Evolutionary conservation across 805 yeast genomes (phyloP), one percentile per base, ranked within the genome.

Genomic region (Lachancea thermotolerans): DNA sequence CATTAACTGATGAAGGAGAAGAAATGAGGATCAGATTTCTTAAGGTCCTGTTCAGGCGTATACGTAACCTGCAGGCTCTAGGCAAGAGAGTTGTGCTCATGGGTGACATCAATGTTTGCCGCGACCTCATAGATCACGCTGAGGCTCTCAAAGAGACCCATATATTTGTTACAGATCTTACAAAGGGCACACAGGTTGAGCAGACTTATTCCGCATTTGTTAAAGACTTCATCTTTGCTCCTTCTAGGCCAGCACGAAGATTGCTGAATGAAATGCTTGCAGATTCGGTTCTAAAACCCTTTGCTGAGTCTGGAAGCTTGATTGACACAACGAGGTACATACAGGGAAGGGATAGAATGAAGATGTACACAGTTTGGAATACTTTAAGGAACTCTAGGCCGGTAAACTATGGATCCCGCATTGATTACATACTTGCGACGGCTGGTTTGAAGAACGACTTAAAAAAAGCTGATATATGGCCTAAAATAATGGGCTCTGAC

Each of bases 351-450:
- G 50, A 56, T 12, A 68, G 79, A 39, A 59, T 75, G 56, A 79
- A 77, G 17, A 71, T 89, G 77, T 93, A 84, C 59, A 89, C 97
- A 0, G 93, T 90, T 39, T 91, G 99, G 99, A 90, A 89, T 62
- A 84, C 89, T 1, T 64, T 81, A 53, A 75, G 77, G 42, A 84
- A 84, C 53, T 75, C 85, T 16, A 67, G 99, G 28, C 89, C 93
- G 1, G 70, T 82, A 1, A 91, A 91, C 58, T 84, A 74, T 62
- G 97, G 99, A 0, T 84, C 96, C 1, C 70, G 99, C 43, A 82
- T 91, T 18, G 99, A 91, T 61, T 74, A 82, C 52, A 80, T 91
- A 5, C 61, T 89, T 6, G 64, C 75, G 0, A 74, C 83, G 21
- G 49, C 64, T 8, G 53, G 51, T 0, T 49, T 83, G 39, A 54